Evolutionary conservation across 2,329 filamentous ascomycete genomes (phyloP).

Genomic region (Xylaria multiplex): DNA sequence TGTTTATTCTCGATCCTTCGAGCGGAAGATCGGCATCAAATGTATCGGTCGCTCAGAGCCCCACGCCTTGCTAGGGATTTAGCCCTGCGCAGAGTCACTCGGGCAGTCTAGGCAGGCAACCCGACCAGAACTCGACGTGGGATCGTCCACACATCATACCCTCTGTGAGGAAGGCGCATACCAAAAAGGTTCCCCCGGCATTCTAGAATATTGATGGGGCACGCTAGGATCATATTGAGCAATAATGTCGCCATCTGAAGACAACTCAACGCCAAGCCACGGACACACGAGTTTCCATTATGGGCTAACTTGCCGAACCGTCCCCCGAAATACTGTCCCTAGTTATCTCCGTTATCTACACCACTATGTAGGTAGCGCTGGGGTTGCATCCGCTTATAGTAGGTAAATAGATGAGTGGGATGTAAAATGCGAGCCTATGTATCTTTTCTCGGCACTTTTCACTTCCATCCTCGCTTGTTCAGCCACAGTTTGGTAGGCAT

Average conservation of each 20-base stretch:
- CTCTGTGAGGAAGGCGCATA: slow-evolving; percentile 29
- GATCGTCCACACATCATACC: slow-evolving; percentile 10
- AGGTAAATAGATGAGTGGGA: slow-evolving; percentile 6
- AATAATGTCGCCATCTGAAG: slow-evolving; percentile 32
- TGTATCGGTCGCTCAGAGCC: slow-evolving; percentile 2
- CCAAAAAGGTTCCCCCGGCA: background rate
- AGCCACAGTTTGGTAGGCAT: background rate
- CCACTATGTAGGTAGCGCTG: background rate
- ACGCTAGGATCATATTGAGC: slow-evolving; percentile 21
- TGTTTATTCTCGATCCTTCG: no score
- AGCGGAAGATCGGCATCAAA: slow-evolving; percentile 17
- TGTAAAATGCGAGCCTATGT: slow-evolving; percentile 10
- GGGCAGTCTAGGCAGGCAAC: slow-evolving; percentile 8
- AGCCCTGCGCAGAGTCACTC: slow-evolving; percentile 8
- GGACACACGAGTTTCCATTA: slow-evolving; percentile 27
- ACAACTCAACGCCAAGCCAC: slow-evolving; percentile 28
- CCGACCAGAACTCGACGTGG: slow-evolving; percentile 9
- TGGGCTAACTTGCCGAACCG: slow-evolving; percentile 22
- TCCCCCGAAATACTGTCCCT: slow-evolving; percentile 22
- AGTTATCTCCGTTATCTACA: slow-evolving; percentile 24
- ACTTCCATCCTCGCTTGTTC: slow-evolving; percentile 7
- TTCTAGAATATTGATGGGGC: slow-evolving; percentile 19
- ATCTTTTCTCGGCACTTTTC: slow-evolving; percentile 31
- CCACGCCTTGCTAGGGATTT: slow-evolving; percentile 27
- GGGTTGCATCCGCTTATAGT: slow-evolving; percentile 13